Conservation (phyloP, 345 rosid species). For the Salix arbutifolia region DNA sequence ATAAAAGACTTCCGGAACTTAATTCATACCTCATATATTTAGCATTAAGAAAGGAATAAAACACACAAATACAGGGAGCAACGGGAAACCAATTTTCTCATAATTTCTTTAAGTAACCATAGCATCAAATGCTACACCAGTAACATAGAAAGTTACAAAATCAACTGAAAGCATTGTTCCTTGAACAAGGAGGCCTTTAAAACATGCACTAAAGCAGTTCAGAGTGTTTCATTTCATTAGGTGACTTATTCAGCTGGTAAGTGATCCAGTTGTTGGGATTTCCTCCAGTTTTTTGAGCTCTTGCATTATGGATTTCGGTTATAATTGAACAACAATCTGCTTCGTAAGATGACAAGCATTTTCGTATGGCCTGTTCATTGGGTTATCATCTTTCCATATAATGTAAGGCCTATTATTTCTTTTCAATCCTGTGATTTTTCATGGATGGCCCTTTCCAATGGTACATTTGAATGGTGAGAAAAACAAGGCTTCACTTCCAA, state of each 20-base stretch:
- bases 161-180: slow-evolving; percentile 5
- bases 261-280: neutral
- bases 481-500: neutral
- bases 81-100: neutral
- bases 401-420: neutral
- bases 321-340: neutral
- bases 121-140: neutral
- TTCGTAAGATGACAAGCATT: neutral
- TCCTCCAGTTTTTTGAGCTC: neutral
- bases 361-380: neutral
- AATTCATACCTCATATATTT: neutral
- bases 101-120: neutral
- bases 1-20: neutral
- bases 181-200: neutral
- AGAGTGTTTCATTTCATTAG: neutral
- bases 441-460: neutral
- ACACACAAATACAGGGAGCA: neutral
- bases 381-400: neutral
- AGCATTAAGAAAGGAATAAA: neutral
- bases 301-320: neutral
- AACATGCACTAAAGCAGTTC: neutral
- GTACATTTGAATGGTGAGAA: neutral
- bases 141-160: neutral
- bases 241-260: neutral
- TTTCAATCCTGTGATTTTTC: neutral